Evolutionary conservation across 306 rosid species (phyloP).

Genomic region (Gastrolobium villosum): DNA sequence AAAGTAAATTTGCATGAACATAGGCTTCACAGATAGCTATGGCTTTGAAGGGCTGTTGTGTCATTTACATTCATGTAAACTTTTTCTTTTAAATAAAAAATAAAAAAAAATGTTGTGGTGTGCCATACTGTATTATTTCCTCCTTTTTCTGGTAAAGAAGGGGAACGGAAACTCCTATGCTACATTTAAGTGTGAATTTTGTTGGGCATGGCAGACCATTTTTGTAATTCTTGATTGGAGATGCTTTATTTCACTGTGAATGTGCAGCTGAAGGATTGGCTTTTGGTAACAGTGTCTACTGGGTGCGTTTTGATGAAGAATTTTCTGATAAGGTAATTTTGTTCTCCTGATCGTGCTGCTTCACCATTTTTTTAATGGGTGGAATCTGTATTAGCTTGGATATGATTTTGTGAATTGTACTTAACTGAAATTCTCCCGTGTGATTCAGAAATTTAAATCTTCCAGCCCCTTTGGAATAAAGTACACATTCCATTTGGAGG

Average conservation of each 20-base stretch:
- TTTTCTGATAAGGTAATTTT: conserved; percentile 76
- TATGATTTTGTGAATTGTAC: conserved; percentile 34
- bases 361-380: conserved; percentile 1
- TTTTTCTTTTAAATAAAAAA: background rate
- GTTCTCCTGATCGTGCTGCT: conserved; percentile 11
- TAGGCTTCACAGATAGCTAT: background rate
- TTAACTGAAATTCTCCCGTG: conserved; percentile 41
- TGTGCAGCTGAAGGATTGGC: conserved; percentile 85
- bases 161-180: background rate
- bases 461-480: conserved; percentile 94
- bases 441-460: conserved; percentile 83
- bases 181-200: conserved; percentile 27
- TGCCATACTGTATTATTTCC: background rate
- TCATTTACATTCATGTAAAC: background rate
- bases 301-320: conserved; percentile 91
- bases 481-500: conserved; percentile 97
- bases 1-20: conserved; percentile 16
- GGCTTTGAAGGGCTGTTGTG: conserved; percentile 14
- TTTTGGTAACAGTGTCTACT: conserved; percentile 91
- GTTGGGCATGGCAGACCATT: conserved; percentile 36
- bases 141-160: conserved; percentile 4
- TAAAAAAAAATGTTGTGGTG: background rate
- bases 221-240: conserved; percentile 49
- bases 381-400: background rate
- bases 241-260: conserved; percentile 52